Evolutionary conservation across 2,329 filamentous ascomycete genomes (phyloP), one percentile per base, ranked within the genome.

Genomic region (Zymoseptoria pseudotritici): DNA sequence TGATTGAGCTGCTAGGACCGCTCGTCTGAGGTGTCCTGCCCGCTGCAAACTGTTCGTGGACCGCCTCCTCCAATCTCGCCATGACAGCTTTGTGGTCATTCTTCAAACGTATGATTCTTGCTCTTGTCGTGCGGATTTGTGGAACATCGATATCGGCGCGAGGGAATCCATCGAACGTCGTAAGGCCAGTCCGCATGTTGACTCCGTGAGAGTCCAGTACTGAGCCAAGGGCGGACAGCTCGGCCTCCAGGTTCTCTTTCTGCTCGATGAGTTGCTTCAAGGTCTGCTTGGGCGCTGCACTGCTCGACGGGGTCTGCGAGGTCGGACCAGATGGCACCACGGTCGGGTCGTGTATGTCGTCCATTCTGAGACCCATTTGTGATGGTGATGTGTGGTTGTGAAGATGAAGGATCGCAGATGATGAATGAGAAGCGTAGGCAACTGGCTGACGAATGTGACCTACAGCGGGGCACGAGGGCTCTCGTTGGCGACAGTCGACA

Each of bases 201-300:
- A 96, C 93, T 52, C 88, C 86, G 79, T 97, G 93, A 92, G 91
- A 94, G 66, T 91, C 89, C n/a, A 99, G 83, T 13, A 97, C 90
- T 57, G 86, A 82, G 62, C 92, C 86, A 8, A 97, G 80, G 13
- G 91, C 89, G 68, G 87, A 89, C 61, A 99, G 82, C 77, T 99
- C 93, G 54, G 84, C 86, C 77, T 99, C 94, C 52, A 96, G 78
- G 59, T 85, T 82, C 67, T 93, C 87, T 75, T 96, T 97, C 77
- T 91, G 89, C 36, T 83, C 82, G 71, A 94, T 90, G 56, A 97
- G 84, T 77, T 96, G 88, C 51, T 83, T 78, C 71, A 97, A 85
- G 55, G 89, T 87, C 63, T 87, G 82, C 65, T 69, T 66, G 57
- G 77, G 82, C 56, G 83, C 78, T 58, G 80, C 77, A 60, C 81